A percentile compares a stretch with the other conserved stretches of the same genome.
Evolutionary conservation across 164 flowering plant species (phyloP).

Genomic region (Annona cherimola): DNA sequence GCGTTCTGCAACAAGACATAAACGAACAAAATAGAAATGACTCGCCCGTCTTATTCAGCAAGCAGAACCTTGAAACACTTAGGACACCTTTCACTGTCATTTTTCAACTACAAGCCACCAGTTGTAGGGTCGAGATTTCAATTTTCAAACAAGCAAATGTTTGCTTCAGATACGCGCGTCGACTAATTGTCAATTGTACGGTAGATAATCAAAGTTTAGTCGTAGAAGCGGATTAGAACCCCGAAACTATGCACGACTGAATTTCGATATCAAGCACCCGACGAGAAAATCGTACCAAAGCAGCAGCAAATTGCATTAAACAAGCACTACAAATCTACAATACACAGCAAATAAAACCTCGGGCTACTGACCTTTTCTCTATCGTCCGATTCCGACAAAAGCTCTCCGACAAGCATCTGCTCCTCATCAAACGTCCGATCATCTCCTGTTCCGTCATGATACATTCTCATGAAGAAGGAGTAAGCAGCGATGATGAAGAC

Average conservation of each 20-base stretch:
- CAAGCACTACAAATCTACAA: not conserved
- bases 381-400: slow-evolving; percentile 21
- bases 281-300: not conserved
- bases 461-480: slow-evolving; percentile 34
- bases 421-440: slow-evolving; percentile 17
- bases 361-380: slow-evolving; percentile 36
- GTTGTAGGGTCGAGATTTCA: not conserved
- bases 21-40: not conserved
- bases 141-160: too few relatives aligned
- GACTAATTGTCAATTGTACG: not conserved
- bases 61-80: not conserved
- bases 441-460: slow-evolving; percentile 11
- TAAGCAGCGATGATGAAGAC: slow-evolving; percentile 50
- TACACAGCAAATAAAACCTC: too few relatives aligned
- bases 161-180: not conserved
- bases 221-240: too few relatives aligned
- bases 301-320: not conserved
- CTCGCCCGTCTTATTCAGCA: not conserved
- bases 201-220: not conserved
- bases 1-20: not conserved
- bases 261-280: not conserved
- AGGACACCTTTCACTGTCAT: not conserved
- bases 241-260: not conserved
- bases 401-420: slow-evolving; percentile 16
- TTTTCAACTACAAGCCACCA: not conserved